These are phyloP conservation scores for Saccharum hybrid DNA, from an alignment of 202 grass and related monocot species.

Conservation along the genomic window DNA sequence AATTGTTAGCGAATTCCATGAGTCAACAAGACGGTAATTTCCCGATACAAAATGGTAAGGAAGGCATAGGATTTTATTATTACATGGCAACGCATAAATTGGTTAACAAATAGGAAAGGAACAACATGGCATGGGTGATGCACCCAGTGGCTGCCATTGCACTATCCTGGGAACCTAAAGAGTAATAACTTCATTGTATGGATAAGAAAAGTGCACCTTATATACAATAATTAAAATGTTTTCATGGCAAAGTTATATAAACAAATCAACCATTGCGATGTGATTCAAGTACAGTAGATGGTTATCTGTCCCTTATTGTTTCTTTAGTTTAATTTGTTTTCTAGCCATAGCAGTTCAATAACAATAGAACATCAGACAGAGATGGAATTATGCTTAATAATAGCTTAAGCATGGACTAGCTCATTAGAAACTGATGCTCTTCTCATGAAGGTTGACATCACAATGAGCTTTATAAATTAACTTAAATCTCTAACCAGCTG, in stretches of 20 bases:
- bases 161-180: not conserved
- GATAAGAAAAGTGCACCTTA: not conserved
- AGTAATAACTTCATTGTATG: not conserved
- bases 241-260: not conserved
- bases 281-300: not conserved
- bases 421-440: not conserved
- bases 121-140: not conserved
- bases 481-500: not conserved
- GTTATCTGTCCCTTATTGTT: not conserved
- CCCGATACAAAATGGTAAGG: not conserved
- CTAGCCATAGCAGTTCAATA: not conserved
- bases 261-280: not conserved
- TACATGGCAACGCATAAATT: not conserved
- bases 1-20: conserved; percentile 5
- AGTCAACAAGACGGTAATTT: not conserved
- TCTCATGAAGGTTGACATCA: not conserved
- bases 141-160: not conserved
- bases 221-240: not conserved
- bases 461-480: not conserved
- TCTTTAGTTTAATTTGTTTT: conserved; percentile 13
- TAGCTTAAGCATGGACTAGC: not conserved
- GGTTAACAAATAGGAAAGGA: not conserved
- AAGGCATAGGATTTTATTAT: not conserved
- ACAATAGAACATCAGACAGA: not conserved
- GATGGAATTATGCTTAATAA: not conserved